These are phyloP conservation scores for Hygrocybe punicea DNA, from an alignment of 768 basidiomycete species.

Conservation along the genomic window DNA sequence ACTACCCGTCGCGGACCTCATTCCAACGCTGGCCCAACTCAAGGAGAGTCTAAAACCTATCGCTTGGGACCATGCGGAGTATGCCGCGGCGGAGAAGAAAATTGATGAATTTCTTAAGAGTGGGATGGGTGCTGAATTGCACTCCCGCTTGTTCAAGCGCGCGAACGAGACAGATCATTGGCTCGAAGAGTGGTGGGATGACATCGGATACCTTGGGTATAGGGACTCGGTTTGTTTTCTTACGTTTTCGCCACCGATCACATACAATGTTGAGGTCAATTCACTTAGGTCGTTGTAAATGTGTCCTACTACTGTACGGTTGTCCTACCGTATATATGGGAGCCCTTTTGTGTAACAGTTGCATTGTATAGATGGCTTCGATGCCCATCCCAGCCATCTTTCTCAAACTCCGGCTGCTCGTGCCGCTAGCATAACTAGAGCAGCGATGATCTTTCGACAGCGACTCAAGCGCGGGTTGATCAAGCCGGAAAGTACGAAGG, in stretches of 20 bases:
- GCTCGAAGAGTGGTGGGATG: slow-evolving; percentile 97
- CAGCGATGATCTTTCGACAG: slow-evolving; percentile 71
- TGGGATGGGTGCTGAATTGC: slow-evolving; percentile 53
- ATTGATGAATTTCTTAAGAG: slow-evolving; percentile 61
- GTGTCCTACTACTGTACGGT: slow-evolving; percentile 89
- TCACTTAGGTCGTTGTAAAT: slow-evolving; percentile 67
- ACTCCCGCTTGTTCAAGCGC: slow-evolving; percentile 56
- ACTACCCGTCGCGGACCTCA: slow-evolving; percentile 73
- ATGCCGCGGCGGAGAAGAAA: slow-evolving; percentile 49
- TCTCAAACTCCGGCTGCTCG: slow-evolving; percentile 56
- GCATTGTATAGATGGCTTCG: slow-evolving; percentile 66
- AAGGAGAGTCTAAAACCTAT: slow-evolving; percentile 71
- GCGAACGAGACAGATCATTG: slow-evolving; percentile 64
- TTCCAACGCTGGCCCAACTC: slow-evolving; percentile 62
- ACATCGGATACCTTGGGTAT: slow-evolving; percentile 75
- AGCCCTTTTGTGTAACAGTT: background rate
- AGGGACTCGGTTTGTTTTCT: slow-evolving; percentile 65
- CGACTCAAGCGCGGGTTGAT: slow-evolving; percentile 63
- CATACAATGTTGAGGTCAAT: slow-evolving; percentile 3
- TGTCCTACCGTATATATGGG: background rate
- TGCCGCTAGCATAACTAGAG: slow-evolving; percentile 69
- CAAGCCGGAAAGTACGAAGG: slow-evolving; percentile 62
- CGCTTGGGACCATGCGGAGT: slow-evolving; percentile 61
- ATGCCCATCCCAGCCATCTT: slow-evolving; percentile 59
- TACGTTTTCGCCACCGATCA: background rate